Percentiles rank a stretch among this genome's conserved stretches.
These are phyloP conservation scores for Skeletonema tropicum DNA, from an alignment of 108 stramenopile species.

Conservation along the genomic window DNA sequence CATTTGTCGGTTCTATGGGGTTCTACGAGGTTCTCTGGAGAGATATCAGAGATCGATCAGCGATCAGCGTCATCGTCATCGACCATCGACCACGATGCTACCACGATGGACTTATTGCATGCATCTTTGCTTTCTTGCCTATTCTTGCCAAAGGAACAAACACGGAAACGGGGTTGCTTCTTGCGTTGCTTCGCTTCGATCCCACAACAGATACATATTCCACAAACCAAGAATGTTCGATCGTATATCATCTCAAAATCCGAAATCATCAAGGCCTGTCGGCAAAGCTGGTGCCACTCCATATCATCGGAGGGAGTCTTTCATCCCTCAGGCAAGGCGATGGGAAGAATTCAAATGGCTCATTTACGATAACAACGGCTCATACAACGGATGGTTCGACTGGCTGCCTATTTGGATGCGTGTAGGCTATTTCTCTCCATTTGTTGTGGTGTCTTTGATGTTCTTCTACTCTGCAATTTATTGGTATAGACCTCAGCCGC, in stretches of 20 bases:
- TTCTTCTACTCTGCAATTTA: constrained; percentile 32
- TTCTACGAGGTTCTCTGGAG: too few relatives aligned
- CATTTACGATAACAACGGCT: constrained; percentile 57
- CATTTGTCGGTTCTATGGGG: too few relatives aligned
- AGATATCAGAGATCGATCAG: too few relatives aligned
- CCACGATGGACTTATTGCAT: too few relatives aligned
- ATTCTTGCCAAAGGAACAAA: too few relatives aligned
- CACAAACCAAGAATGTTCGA: neutral
- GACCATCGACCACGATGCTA: too few relatives aligned
- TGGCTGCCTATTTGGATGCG: constrained; percentile 72
- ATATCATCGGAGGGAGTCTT: constrained; percentile 34
- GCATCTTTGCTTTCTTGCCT: too few relatives aligned
- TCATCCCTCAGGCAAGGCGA: constrained; percentile 18
- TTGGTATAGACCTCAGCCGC: constrained; percentile 33
- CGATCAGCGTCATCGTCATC: too few relatives aligned
- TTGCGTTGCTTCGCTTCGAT: too few relatives aligned
- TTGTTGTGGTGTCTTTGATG: constrained; percentile 37
- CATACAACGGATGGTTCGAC: constrained; percentile 72
- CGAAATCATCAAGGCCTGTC: neutral
- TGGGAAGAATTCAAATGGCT: constrained; percentile 29
- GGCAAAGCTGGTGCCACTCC: constrained; percentile 36
- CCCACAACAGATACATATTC: too few relatives aligned
- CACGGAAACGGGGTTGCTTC: too few relatives aligned
- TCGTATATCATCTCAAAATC: neutral
- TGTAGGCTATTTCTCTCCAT: constrained; percentile 68